Base-by-base conservation (phyloP, 73 alveolate species). In the Loxodes magnus region DNA sequence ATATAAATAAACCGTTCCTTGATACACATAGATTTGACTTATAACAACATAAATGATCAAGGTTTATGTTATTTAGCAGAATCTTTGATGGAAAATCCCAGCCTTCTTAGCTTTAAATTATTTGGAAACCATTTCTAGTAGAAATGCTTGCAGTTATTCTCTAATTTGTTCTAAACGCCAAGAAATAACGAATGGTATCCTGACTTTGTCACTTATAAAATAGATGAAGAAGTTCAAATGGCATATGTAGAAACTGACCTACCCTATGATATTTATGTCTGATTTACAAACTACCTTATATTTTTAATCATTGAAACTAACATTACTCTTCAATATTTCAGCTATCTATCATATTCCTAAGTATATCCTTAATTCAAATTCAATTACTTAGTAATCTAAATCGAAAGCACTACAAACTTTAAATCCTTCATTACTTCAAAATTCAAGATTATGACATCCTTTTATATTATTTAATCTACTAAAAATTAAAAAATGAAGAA, bases 21-120 rank as follows among this genome's bases (percentile, higher is more conserved):
- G 62, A 73, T 92, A 6, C 98, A 94, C 73, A 58, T 94, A 34
- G 98, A 94, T 57, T 74, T 94, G 82, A 88, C 98, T 27, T 70
- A 90, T 55, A 94, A 92, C 74, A 91, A 84, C 67, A 86, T 94
- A 25, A 96, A 94, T 3, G 99, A 94, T 51, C 74, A 84, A 61
- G 99, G 99, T 0, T 72, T 88, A 42, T 51, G 75, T 27, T 62
- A 57, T 76, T 39, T 72, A 15, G 88, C 96, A 9, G 80, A 84
- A 48, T 25, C 92, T n/a, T 55, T 84, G 52, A 69, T 59, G 30
- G 73, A 84, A 1, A 84, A 84, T 68, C 71, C 57, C 23, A 72
- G 74, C 17, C 59, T 84, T 20, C 65, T 84, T 62, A 54, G 82
- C 0, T 70, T 84, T 10, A 84, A 84, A 35, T 35, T 84, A 31